A percentile compares a stretch with the other conserved stretches of the same genome.
phyloP scores from a whole-genome alignment of 306 rosid species.

The Ormosia emarginata region DNA sequence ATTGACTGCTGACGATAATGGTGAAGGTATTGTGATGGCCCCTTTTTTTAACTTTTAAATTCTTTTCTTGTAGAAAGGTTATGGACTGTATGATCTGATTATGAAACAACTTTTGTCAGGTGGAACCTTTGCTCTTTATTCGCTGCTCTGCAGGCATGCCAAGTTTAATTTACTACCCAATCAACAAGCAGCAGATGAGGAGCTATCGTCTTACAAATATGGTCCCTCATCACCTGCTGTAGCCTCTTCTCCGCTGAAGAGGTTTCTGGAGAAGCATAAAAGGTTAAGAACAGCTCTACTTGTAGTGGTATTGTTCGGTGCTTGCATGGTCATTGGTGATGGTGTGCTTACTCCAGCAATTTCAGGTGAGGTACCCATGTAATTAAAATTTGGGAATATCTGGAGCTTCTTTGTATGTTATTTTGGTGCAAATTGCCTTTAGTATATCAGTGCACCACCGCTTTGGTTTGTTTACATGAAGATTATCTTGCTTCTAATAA shows the following conservation, averaged over 20 bases:
- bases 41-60: not conserved
- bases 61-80: not conserved
- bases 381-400: not conserved
- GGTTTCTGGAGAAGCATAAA: conserved; percentile 79
- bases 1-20: conserved; percentile 83
- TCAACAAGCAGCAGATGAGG: conserved; percentile 93
- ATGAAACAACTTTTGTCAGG: conserved; percentile 42
- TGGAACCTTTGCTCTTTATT: conserved; percentile 88
- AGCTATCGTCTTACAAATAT: conserved; percentile 69
- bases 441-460: not conserved
- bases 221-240: conserved; percentile 63
- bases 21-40: conserved; percentile 59
- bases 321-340: conserved; percentile 90
- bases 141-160: conserved; percentile 82
- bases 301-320: conserved; percentile 70
- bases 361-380: conserved; percentile 51
- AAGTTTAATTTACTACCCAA: conserved; percentile 83
- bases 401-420: not conserved
- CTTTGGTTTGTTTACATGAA: conserved; percentile 3
- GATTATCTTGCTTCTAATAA: not conserved
- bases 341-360: conserved; percentile 92
- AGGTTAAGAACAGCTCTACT: conserved; percentile 65
- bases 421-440: not conserved
- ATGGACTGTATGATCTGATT: conserved; percentile 16
- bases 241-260: conserved; percentile 56